Conservation (phyloP, 805 yeast species). For the Kodamaea neixiangensis region DNA sequence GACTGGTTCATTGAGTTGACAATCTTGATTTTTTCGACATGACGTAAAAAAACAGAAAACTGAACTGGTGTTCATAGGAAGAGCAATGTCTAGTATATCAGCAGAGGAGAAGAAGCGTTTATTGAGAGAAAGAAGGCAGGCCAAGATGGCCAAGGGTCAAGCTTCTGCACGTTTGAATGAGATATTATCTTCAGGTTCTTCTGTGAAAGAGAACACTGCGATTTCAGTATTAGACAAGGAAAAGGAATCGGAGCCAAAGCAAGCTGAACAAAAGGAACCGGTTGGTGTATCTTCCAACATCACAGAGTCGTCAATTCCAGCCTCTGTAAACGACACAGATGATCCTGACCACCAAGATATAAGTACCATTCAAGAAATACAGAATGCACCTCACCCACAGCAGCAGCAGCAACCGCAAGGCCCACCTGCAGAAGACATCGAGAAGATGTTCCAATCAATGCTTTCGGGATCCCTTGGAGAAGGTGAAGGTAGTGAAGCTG, state of each 20-base stretch:
- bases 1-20: slow-evolving; percentile 7
- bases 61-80: not conserved
- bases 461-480: slow-evolving; percentile 22
- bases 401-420: slow-evolving; percentile 7
- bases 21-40: not conserved
- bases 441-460: slow-evolving; percentile 34
- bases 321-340: slow-evolving; percentile 20
- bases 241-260: slow-evolving; percentile 12
- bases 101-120: slow-evolving; percentile 61
- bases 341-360: slow-evolving; percentile 47
- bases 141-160: slow-evolving; percentile 58
- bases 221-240: slow-evolving; percentile 37
- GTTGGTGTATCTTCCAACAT: not conserved
- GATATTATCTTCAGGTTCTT: slow-evolving; percentile 41
- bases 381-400: slow-evolving; percentile 9
- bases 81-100: slow-evolving; percentile 42
- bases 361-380: slow-evolving; percentile 17
- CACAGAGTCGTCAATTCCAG: not conserved
- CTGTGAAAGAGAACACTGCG: slow-evolving; percentile 33
- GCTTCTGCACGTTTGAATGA: slow-evolving; percentile 54
- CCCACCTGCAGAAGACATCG: slow-evolving; percentile 27
- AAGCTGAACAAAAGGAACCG: not conserved
- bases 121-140: slow-evolving; percentile 64
- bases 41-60: not conserved
- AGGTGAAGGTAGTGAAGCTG: not conserved